phyloP scores from a whole-genome alignment of 2,329 filamentous ascomycete genomes.

The Trichoderma pleuroti region DNA sequence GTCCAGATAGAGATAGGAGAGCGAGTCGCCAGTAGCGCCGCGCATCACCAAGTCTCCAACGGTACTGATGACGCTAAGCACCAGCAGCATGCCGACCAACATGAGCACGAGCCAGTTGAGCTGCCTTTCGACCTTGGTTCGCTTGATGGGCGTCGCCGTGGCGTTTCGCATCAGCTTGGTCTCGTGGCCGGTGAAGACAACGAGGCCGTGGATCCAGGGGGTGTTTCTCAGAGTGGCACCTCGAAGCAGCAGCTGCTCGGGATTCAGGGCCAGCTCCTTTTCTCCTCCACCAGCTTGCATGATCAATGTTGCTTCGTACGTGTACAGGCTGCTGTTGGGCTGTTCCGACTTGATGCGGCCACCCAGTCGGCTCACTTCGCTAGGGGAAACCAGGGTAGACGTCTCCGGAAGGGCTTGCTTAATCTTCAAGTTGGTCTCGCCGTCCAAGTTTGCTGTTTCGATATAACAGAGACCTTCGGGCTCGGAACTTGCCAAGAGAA shows the following conservation, averaged over 20 bases:
- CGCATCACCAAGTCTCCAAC: slow-evolving; percentile 84
- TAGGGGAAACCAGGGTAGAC: slow-evolving; percentile 77
- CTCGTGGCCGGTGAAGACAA: slow-evolving; percentile 91
- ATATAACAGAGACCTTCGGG: slow-evolving; percentile 98
- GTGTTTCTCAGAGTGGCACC: slow-evolving; percentile 94
- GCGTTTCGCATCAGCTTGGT: slow-evolving; percentile 99
- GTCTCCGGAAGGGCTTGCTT: slow-evolving; percentile 97
- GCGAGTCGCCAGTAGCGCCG: slow-evolving; percentile 55
- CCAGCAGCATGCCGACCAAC: slow-evolving; percentile 77
- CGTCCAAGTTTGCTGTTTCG: slow-evolving; percentile 95
- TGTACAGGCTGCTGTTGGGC: slow-evolving; percentile 97
- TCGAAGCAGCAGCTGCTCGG: slow-evolving; percentile 88
- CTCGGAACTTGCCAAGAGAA: slow-evolving; percentile 89
- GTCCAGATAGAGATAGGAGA: slow-evolving; percentile 71
- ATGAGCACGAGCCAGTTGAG: slow-evolving; percentile 92
- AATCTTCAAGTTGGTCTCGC: slow-evolving; percentile 97
- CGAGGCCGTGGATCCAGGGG: slow-evolving; percentile 92
- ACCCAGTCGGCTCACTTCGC: slow-evolving; percentile 78
- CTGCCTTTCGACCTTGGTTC: slow-evolving; percentile 90
- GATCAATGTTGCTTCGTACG: slow-evolving; percentile 93
- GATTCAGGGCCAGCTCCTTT: slow-evolving; percentile 83
- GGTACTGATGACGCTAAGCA: slow-evolving; percentile 84
- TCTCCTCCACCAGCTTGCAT: slow-evolving; percentile 88
- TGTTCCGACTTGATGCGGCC: slow-evolving; percentile 91
- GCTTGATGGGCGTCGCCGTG: slow-evolving; percentile 94